Base-by-base conservation (phyloP, 345 rosid species). In the Ceriops zippeliana region DNA sequence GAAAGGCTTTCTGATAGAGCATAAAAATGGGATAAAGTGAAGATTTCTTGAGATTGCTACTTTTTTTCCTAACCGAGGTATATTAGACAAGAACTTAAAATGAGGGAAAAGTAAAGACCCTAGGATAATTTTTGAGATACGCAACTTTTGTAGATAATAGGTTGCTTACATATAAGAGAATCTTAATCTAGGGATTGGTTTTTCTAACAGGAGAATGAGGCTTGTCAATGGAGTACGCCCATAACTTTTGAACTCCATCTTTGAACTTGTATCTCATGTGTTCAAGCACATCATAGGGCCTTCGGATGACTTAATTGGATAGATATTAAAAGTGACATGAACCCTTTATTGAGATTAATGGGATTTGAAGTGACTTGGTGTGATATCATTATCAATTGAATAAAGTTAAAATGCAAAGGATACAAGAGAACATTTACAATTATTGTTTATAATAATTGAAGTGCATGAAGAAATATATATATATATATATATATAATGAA, bases 141-240 rank as follows among this genome's bases (percentile, higher is more conserved):
- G 34, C 4, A 32, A 24, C 7, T 51, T 21, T 22, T 30, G 2
- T 17, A 2, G 26, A 2, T 1, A 30, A 24, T 52, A 20, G 24
- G 7, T 7, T 17, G 21, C 70, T 68, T 54, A 74, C 76, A 11
- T 59, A 57, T 3, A 82, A 77, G 49, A 56, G 53, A 15, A 77
- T 79, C 70, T 77, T 74, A 2, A 78, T 72, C 0, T 68, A 66
- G 3, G 76, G 83, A 6, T 35, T 46, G 2, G 83, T 80, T 5
- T 35, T 10, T 63, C 78, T 49, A 30, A 22, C 32, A 13, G 53
- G 32, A 24, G 72, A 46, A 21, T 69, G 80, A 38, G 86, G 78
- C 8, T 77, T 75, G 70, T 22, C 24, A 22, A 0, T 22, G 24
- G 24, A 22, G 24, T 22, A 22, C 24, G 0, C 24, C 24, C 0